Base-by-base conservation (phyloP, 306 rosid genomes). In the Malus orientalis region DNA sequence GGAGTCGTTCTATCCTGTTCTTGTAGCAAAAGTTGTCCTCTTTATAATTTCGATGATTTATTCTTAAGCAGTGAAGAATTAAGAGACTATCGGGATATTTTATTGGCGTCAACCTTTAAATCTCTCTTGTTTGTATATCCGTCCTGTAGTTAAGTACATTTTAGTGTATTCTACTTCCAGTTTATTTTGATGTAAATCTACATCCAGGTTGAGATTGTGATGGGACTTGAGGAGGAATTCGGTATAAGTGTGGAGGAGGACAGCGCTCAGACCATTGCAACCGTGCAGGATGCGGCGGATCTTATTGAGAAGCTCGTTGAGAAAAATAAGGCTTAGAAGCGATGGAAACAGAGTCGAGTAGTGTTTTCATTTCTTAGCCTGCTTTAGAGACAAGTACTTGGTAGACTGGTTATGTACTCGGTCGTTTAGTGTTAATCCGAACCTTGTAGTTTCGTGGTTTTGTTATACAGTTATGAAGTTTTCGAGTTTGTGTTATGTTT, bases 271-370 rank as follows among this genome's bases (percentile, higher is more conserved):
- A 87, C 69, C 89, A 92, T 92, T 85, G 59, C 89, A 27, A 87
- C 93, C 3, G 93, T 90, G 78, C 91, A 90, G 85, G 93, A 92
- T 18, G 97, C 93, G 19, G 97, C 97, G 13, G 93, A 90, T 80
- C 86, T 88, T 61, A 88, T 90, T 20, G 93, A 90, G 64, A 74
- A 86, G n/a, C 88, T 92, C 63, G 67, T 88, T 16, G 78, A 74
- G 76, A 85, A 88, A 74, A 83, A 85, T 38, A 27, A 73, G 74
- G 82, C 87, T 75, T 87, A 87, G 76, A 76, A 57, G 54, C 7
- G 62, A 69, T 70, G 71, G 15, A 33, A 18, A 11, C 65, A 19
- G 65, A 23, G 45, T 45, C 64, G 23, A 53, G 58, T 27, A 30
- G 68, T 33, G 19, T 29, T 25, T 6, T 54, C 61, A 22, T 65